These are phyloP conservation scores for Saturnispora serradocipensis DNA, from an alignment of 805 yeast species.

Conservation along the genomic window DNA sequence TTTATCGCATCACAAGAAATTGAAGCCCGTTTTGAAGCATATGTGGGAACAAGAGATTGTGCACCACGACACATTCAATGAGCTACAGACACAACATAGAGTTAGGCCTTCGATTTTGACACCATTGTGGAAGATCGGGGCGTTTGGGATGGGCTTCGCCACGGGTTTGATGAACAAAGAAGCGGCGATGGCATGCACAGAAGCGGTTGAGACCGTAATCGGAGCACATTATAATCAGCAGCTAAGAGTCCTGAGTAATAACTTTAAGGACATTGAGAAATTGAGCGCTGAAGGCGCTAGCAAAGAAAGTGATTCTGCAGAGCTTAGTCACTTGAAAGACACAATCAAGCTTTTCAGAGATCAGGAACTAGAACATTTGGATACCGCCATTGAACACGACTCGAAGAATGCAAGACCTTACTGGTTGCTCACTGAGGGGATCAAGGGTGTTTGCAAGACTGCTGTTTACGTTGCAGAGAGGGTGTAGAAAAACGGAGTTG, in stretches of 20 bases:
- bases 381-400: constrained; percentile 87
- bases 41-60: constrained; percentile 98
- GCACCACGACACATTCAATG: constrained; percentile 80
- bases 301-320: constrained; percentile 34
- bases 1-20: constrained; percentile 58
- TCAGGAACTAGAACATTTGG: constrained; percentile 89
- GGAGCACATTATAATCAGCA: constrained; percentile 94
- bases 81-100: constrained; percentile 61
- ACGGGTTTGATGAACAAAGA: constrained; percentile 86
- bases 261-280: constrained; percentile 41
- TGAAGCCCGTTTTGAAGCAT: constrained; percentile 74
- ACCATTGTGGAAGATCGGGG: constrained; percentile 91
- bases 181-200: constrained; percentile 99
- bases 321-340: constrained; percentile 46
- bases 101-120: constrained; percentile 89
- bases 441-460: constrained; percentile 71
- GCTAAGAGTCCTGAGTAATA: constrained; percentile 63
- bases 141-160: constrained; percentile 73
- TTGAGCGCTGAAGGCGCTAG: constrained; percentile 14
- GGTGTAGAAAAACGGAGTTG: constrained; percentile 31
- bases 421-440: constrained; percentile 76
- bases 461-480: constrained; percentile 92
- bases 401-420: constrained; percentile 92
- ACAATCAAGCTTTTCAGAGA: constrained; percentile 75
- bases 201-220: constrained; percentile 96